A percentile compares a stretch with the other conserved stretches of the same genome.
phyloP scores from a whole-genome alignment of 2,329 filamentous ascomycete genomes.

The Podosphaera xanthii region DNA sequence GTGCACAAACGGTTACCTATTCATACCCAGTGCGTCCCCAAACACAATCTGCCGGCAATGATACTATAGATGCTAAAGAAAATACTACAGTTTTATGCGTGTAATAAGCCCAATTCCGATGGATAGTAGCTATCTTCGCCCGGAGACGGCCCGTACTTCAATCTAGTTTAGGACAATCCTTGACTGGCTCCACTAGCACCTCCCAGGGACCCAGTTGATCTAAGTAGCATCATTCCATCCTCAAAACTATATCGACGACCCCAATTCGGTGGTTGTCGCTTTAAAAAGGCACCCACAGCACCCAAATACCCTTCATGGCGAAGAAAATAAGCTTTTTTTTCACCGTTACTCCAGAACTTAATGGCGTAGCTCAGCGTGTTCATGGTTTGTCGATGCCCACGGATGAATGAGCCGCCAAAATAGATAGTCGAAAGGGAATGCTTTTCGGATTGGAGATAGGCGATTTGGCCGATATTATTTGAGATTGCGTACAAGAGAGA shows the following conservation, averaged over 20 bases:
- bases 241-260: slow-evolving; percentile 49
- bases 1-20: too few species aligned
- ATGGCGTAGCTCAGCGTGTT: slow-evolving; percentile 93
- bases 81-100: too few species aligned
- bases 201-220: slow-evolving; percentile 1
- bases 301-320: slow-evolving; percentile 91
- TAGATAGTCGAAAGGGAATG: slow-evolving; percentile 84
- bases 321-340: slow-evolving; percentile 88
- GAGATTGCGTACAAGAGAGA: slow-evolving; percentile 86
- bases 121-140: too few species aligned
- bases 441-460: slow-evolving; percentile 90
- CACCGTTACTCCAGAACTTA: slow-evolving; percentile 86
- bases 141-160: too few species aligned
- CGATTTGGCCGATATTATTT: slow-evolving; percentile 96
- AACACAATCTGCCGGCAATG: too few species aligned
- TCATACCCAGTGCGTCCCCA: too few species aligned
- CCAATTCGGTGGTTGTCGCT: slow-evolving; percentile 78
- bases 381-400: slow-evolving; percentile 91
- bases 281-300: slow-evolving; percentile 80
- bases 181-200: too few species aligned
- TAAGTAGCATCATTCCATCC: slow-evolving; percentile 5
- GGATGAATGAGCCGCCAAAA: slow-evolving; percentile 91
- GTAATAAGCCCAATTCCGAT: too few species aligned
- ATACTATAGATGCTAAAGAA: too few species aligned
- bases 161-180: too few species aligned